These are phyloP conservation scores for Colletotrichum liriopes DNA, from an alignment of 2,329 filamentous ascomycete species.

Conservation along the genomic window DNA sequence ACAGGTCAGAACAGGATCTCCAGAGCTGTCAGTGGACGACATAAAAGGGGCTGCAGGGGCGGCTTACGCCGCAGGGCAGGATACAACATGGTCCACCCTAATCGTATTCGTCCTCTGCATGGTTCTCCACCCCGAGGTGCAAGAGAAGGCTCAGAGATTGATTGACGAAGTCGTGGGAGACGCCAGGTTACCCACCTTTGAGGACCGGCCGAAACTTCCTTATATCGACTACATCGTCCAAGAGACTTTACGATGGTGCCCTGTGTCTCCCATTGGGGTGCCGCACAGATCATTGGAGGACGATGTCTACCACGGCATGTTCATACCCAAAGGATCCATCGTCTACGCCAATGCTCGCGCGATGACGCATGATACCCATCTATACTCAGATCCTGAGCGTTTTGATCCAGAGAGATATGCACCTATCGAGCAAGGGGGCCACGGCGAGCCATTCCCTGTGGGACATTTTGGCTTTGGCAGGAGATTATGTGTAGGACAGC, in stretches of 20 bases:
- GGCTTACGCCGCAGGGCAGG: slow-evolving; percentile 63
- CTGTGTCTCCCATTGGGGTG: slow-evolving; percentile 64
- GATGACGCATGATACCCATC: slow-evolving; percentile 59
- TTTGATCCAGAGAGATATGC: slow-evolving; percentile 65
- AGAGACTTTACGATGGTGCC: slow-evolving; percentile 62
- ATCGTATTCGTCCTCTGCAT: slow-evolving; percentile 36
- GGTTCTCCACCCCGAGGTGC: slow-evolving; percentile 56
- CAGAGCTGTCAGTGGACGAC: slow-evolving; percentile 57
- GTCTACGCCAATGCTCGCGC: slow-evolving; percentile 59
- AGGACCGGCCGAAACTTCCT: slow-evolving; percentile 59
- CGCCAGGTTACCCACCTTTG: slow-evolving; percentile 61
- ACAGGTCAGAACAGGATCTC: slow-evolving; percentile 49
- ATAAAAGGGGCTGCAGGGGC: slow-evolving; percentile 64
- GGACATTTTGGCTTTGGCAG: slow-evolving; percentile 63
- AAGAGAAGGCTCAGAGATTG: slow-evolving; percentile 60
- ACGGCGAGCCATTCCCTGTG: slow-evolving; percentile 61
- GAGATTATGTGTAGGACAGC: slow-evolving; percentile 60
- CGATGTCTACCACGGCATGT: slow-evolving; percentile 69
- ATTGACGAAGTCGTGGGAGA: slow-evolving; percentile 64
- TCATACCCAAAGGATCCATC: slow-evolving; percentile 67
- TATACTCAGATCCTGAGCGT: slow-evolving; percentile 57
- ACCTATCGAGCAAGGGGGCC: slow-evolving; percentile 48
- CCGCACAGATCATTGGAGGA: slow-evolving; percentile 65
- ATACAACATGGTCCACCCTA: slow-evolving; percentile 62
- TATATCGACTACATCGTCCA: slow-evolving; percentile 65